These are phyloP conservation scores for Curvularia verruculosa DNA, from an alignment of 2,329 filamentous ascomycete species.

Conservation along the genomic window DNA sequence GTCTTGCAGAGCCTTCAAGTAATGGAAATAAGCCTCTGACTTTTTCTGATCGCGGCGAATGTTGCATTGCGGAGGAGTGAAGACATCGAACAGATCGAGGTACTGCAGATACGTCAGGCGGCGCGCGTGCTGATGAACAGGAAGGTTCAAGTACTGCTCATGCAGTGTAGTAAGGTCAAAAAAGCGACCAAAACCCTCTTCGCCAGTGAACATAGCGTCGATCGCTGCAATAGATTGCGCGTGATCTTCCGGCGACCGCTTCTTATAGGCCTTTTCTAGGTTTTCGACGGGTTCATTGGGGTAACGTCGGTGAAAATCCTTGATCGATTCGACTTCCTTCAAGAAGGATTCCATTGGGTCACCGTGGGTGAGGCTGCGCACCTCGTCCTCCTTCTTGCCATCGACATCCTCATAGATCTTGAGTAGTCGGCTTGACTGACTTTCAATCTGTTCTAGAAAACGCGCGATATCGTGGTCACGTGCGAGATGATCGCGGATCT, in stretches of 20 bases:
- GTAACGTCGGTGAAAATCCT: constrained; percentile 86
- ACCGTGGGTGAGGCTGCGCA: constrained; percentile 81
- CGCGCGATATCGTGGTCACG: constrained; percentile 90
- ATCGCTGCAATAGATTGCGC: constrained; percentile 69
- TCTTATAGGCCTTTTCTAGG: constrained; percentile 88
- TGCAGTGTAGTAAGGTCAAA: constrained; percentile 86
- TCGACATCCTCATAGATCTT: constrained; percentile 83
- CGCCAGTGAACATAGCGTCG: constrained; percentile 92
- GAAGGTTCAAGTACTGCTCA: constrained; percentile 88
- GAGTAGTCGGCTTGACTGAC: constrained; percentile 80
- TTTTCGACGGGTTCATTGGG: constrained; percentile 96
- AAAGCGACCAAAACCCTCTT: constrained; percentile 91
- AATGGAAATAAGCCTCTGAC: constrained; percentile 90
- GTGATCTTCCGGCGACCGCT: constrained; percentile 68
- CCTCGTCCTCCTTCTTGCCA: constrained; percentile 74
- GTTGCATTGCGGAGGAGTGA: constrained; percentile 73
- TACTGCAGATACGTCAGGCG: constrained; percentile 91
- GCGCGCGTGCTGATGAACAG: constrained; percentile 69
- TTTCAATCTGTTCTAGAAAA: constrained; percentile 85
- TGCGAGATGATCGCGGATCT: constrained; percentile 88
- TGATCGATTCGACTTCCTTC: constrained; percentile 79
- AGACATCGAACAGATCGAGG: constrained; percentile 87
- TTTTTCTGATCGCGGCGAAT: constrained; percentile 83
- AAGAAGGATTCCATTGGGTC: constrained; percentile 93
- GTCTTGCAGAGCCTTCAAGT: constrained; percentile 76